These are phyloP conservation scores for Daldinia decipiens DNA, from an alignment of 495 filamentous ascomycete species.

Conservation along the genomic window DNA sequence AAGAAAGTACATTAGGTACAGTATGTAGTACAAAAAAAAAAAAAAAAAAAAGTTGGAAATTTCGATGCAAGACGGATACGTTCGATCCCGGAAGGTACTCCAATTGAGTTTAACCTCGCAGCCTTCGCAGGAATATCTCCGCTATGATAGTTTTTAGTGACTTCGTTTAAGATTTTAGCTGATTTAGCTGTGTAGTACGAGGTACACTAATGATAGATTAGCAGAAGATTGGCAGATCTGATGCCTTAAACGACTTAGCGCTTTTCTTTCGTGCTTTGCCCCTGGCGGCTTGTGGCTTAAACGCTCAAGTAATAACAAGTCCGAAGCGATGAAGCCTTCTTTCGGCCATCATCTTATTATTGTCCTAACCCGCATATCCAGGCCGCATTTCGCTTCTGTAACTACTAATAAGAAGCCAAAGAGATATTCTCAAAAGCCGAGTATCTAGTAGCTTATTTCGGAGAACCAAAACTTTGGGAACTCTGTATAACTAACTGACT, in stretches of 20 bases:
- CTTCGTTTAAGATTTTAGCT: conserved; percentile 16
- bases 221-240: conserved; percentile 12
- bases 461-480: background rate
- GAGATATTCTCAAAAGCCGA: background rate
- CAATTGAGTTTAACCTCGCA: conserved; percentile 41
- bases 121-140: conserved; percentile 29
- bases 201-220: conserved; percentile 6
- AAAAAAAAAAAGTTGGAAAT: conserved; percentile 49
- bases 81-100: conserved; percentile 26
- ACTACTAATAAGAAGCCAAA: background rate
- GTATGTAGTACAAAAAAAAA: conserved; percentile 32
- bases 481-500: background rate
- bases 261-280: conserved; percentile 9
- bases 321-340: background rate
- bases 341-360: background rate
- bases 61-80: conserved; percentile 24
- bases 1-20: background rate
- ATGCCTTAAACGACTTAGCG: conserved; percentile 28
- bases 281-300: conserved; percentile 25
- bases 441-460: background rate
- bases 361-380: conserved; percentile 3
- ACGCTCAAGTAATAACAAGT: background rate
- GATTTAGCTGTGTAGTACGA: background rate
- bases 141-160: conserved; percentile 39
- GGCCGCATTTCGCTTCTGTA: conserved; percentile 2